These are phyloP conservation scores for Phytophthora europaea DNA, from an alignment of 352 stramenopile species.

Conservation along the genomic window DNA sequence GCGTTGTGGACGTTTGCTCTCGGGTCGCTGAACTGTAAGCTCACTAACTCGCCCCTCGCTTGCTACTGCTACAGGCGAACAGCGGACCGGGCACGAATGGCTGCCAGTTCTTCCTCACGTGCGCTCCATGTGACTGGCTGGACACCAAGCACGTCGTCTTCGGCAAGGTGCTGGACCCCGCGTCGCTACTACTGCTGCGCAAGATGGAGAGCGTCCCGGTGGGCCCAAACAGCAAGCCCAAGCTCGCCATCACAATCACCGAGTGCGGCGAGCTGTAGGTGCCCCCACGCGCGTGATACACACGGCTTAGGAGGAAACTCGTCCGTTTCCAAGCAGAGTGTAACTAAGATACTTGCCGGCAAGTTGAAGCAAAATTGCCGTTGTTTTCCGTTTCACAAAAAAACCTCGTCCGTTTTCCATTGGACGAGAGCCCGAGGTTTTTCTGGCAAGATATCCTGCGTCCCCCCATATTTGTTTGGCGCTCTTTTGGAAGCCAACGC, in stretches of 20 bases:
- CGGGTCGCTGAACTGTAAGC: background rate
- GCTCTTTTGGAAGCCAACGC: constrained; percentile 36
- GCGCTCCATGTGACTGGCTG: constrained; percentile 94
- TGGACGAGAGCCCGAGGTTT: constrained; percentile 35
- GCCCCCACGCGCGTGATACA: background rate
- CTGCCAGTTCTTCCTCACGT: constrained; percentile 97
- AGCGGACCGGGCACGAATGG: constrained; percentile 95
- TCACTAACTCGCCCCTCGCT: constrained; percentile 5
- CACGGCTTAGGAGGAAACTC: too few relatives aligned
- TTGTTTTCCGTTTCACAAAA: constrained; percentile 14
- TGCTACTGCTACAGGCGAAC: constrained; percentile 80
- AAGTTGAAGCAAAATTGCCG: constrained; percentile 1
- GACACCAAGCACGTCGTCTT: constrained; percentile 98
- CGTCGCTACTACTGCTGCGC: constrained; percentile 88
- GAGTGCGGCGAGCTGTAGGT: constrained; percentile 91
- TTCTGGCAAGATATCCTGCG: constrained; percentile 25
- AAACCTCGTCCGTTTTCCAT: constrained; percentile 32
- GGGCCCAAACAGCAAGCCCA: constrained; percentile 86
- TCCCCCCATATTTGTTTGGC: constrained; percentile 43
- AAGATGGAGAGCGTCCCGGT: constrained; percentile 94
- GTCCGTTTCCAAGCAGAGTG: background rate
- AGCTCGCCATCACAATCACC: constrained; percentile 87
- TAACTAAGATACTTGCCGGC: background rate
- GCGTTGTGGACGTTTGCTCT: background rate
- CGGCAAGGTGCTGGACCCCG: constrained; percentile 92